Evolutionary conservation across 257 asterid species (phyloP).

Genomic region (Forsythia suspensa): DNA sequence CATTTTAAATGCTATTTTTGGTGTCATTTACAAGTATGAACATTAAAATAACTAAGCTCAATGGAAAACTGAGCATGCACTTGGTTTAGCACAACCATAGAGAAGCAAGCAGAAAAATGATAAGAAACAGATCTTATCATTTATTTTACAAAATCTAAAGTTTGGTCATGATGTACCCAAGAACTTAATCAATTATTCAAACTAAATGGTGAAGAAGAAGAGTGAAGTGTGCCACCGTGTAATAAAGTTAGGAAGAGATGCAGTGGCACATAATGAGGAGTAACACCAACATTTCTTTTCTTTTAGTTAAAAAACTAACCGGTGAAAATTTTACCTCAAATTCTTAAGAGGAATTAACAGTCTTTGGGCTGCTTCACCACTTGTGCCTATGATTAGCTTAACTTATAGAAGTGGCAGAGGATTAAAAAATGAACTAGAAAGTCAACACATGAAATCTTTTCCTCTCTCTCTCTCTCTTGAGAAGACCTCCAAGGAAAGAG

Average conservation of each 20-base stretch:
- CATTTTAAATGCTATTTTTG: not conserved
- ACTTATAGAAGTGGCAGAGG: not conserved
- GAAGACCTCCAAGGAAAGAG: not conserved
- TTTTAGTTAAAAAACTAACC: too few relatives aligned
- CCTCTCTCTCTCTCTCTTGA: not conserved
- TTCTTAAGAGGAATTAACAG: not conserved
- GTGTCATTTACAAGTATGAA: too few relatives aligned
- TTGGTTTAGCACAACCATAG: too few relatives aligned
- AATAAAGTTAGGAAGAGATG: not conserved
- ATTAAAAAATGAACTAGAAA: not conserved
- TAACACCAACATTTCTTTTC: too few relatives aligned
- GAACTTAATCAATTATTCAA: not conserved
- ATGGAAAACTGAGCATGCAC: too few relatives aligned
- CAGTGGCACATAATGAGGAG: too few relatives aligned
- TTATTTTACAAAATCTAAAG: not conserved
- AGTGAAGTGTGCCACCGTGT: not conserved
- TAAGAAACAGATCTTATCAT: too few relatives aligned
- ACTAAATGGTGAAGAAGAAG: not conserved
- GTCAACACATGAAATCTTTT: not conserved
- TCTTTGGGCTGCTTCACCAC: not conserved
- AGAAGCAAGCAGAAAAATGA: too few relatives aligned
- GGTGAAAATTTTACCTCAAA: not conserved
- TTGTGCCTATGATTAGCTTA: not conserved
- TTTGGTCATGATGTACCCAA: not conserved
- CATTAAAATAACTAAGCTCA: too few relatives aligned